Base-by-base conservation (phyloP, 495 filamentous ascomycete species). In the Daldinia childiae region DNA sequence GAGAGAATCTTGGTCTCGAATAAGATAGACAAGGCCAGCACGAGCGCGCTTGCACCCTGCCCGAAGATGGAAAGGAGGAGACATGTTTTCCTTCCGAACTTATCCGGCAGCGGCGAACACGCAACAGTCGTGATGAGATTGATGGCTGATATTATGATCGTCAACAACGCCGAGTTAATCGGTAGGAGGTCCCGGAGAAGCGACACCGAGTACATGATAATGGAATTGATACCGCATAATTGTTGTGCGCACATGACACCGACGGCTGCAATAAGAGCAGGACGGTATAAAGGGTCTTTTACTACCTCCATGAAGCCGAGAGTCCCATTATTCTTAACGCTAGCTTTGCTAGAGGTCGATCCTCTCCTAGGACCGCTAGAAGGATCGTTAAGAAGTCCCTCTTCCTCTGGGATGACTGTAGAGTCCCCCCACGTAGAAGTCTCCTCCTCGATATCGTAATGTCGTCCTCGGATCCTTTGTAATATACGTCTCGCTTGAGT, bases 201-300 rank as follows among this genome's bases (percentile, higher is more conserved):
- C 4, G 92, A 92, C 2, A 99, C 95, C 7, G 93, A 95, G 80
- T 99, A 98, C 93, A 99, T 97, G 78, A 99, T 90, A 72, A 98
- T 93, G 62, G 91, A 94, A 84, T 99, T 99, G 81, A 99, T 93
- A 29, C 95, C 94, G 32, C 89, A 91, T 24, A 99, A 84, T 76
- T 99, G 95, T 74, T 99, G 95, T 8, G 92, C 90, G 38, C 94
- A 81, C 96, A 98, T 98, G 69, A 97, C 90, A 4, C 90, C 93
- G 19, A 94, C 87, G 14, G 98, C 93, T 3, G 94, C 92, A 62
- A 97, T 81, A 43, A 97, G 89, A 21, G 92, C 93, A 0, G 90
- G 90, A 6, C 91, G 90, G 73, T 91, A 91, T 17, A 84, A 75
- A 3, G 90, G 86, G 66, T 93, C 86, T 2, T 79, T 83, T 14